These are phyloP conservation scores for Sarcocystis neurona DNA, from an alignment of 169 alveolate genomes.

Conservation along the genomic window DNA sequence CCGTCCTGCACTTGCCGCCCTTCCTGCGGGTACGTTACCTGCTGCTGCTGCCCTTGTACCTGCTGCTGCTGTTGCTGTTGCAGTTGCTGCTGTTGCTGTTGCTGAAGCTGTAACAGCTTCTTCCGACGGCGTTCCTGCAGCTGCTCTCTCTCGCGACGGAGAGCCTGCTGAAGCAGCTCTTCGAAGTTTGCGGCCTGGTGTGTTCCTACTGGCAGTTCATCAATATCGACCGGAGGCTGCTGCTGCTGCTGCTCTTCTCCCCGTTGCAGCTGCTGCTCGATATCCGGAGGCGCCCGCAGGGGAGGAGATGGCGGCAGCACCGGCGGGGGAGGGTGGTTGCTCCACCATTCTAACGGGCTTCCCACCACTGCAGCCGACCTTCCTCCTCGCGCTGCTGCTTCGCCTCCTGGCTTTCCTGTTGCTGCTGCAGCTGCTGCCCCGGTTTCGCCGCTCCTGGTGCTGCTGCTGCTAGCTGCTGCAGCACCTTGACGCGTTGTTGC, in stretches of 20 bases:
- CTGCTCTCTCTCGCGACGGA: no score
- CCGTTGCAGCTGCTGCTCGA: background rate
- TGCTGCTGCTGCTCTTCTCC: background rate
- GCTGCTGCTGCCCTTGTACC: no score
- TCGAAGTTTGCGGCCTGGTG: background rate
- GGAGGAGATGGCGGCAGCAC: constrained; percentile 30
- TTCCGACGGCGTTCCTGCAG: no score
- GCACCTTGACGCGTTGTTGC: no score
- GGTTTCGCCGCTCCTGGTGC: no score
- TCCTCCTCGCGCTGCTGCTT: background rate
- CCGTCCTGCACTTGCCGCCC: no score
- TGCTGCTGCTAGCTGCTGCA: no score
- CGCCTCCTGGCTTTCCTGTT: background rate
- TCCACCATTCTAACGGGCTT: constrained; percentile 9
- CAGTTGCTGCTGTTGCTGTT: no score
- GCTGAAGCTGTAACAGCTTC: no score
- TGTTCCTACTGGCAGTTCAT: background rate
- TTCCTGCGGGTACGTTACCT: no score
- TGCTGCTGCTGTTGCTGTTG: no score
- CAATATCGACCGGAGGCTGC: background rate
- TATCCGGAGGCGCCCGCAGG: constrained; percentile 30
- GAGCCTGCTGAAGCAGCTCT: background rate
- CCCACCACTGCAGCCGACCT: background rate
- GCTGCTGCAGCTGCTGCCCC: no score
- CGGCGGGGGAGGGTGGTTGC: constrained; percentile 20